phyloP scores from a whole-genome alignment of 805 yeast species.

The Spathaspora sp. region DNA sequence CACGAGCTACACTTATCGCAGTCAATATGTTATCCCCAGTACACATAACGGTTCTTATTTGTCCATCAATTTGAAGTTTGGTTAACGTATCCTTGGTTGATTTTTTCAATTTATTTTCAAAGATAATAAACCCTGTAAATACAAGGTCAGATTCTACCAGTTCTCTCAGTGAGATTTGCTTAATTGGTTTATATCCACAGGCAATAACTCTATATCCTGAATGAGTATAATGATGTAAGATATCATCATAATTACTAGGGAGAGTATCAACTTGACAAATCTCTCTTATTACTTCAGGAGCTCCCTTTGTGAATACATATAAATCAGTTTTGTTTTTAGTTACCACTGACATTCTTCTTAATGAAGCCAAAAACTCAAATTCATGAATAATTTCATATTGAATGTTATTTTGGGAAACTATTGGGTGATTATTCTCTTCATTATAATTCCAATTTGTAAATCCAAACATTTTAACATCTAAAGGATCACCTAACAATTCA shows the following conservation, averaged over 20 bases:
- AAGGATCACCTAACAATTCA: constrained; percentile 87
- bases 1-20: constrained; percentile 88
- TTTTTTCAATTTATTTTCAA: constrained; percentile 84
- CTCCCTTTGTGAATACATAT: constrained; percentile 76
- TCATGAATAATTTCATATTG: constrained; percentile 40
- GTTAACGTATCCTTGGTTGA: constrained; percentile 60
- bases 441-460: constrained; percentile 75
- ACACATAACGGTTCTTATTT: constrained; percentile 87
- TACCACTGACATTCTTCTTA: constrained; percentile 89
- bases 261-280: constrained; percentile 70
- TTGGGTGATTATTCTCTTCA: constrained; percentile 46
- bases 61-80: constrained; percentile 59
- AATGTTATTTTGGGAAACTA: constrained; percentile 12
- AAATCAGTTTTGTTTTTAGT: constrained; percentile 8
- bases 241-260: constrained; percentile 70
- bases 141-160: constrained; percentile 64
- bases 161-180: constrained; percentile 43
- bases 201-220: constrained; percentile 95
- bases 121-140: constrained; percentile 85
- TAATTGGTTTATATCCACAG: constrained; percentile 66
- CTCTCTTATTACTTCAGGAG: constrained; percentile 87
- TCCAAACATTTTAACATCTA: constrained; percentile 90
- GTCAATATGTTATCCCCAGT: constrained; percentile 96
- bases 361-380: constrained; percentile 79
- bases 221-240: constrained; percentile 83